phyloP scores from a whole-genome alignment of 208 protist species.

The Trypanosoma platydactyli region DNA sequence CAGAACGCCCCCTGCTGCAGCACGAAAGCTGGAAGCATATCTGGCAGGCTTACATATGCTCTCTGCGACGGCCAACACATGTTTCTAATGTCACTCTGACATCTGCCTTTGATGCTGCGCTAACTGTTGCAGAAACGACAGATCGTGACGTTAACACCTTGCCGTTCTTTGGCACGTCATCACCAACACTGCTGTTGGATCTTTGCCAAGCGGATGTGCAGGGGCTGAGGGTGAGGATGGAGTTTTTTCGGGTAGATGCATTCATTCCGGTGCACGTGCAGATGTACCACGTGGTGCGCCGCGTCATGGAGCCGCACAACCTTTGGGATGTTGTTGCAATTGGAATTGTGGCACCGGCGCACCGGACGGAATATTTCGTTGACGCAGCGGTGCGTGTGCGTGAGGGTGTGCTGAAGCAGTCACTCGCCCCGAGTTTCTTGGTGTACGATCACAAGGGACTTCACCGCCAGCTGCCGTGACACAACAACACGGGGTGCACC shows the following conservation, averaged over 20 bases:
- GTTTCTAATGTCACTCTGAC: neutral
- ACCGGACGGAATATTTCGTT: conserved; percentile 33
- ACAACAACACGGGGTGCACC: too few species aligned
- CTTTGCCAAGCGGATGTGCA: neutral
- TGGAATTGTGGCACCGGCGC: conserved; percentile 40
- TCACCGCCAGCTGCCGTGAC: conserved; percentile 9
- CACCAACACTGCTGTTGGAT: conserved; percentile 8
- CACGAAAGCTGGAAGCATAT: conserved; percentile 30
- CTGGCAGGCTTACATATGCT: conserved; percentile 26
- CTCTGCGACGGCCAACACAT: conserved; percentile 3
- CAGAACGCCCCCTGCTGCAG: conserved; percentile 26
- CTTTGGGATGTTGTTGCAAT: conserved; percentile 22
- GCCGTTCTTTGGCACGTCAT: conserved; percentile 3
- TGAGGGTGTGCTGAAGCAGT: neutral
- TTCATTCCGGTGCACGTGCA: conserved; percentile 53
- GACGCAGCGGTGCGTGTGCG: neutral
- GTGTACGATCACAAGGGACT: conserved; percentile 24
- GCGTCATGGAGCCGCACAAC: conserved; percentile 29
- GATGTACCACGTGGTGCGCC: conserved; percentile 47
- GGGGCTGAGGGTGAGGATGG: conserved; percentile 21
- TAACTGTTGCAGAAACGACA: neutral
- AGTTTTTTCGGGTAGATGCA: conserved; percentile 58
- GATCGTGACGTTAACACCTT: neutral
- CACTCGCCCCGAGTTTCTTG: conserved; percentile 11
- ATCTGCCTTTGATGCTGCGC: conserved; percentile 6